Evolutionary conservation across 768 basidiomycete species (phyloP), one percentile per base, ranked within the genome.

Genomic region (Cantharellus anzutake): DNA sequence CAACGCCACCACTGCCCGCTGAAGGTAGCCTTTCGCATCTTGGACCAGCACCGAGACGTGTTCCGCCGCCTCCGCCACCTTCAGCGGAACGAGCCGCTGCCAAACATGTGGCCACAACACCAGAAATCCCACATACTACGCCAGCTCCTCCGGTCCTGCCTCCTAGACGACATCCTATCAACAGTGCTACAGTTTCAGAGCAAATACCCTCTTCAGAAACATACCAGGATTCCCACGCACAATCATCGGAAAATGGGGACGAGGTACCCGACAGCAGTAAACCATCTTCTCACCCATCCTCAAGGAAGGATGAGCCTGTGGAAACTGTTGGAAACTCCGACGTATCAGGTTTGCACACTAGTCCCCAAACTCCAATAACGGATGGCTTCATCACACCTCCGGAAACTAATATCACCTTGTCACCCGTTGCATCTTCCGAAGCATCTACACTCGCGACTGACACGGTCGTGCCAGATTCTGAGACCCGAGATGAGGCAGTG

Each of bases 321-420:
- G 11, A 11, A 11, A 11, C 29, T 48, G 44, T 48, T 11, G 44
- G 44, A 11, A 29, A 29, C 20, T 48, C 44, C 11, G 44, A 48
- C 29, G 44, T 29, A 11, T 55, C 52, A 11, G 52, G 52, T 11
- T 37, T 55, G 14, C 52, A 14, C 7, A 55, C 52, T 7, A 29
- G 20, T 29, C 52, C 52, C 38, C 11, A 7, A 11, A 14, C 52
- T 11, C 14, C 14, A 37, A 11, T 11, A 29, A 14, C 52, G 14
- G 52, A 55, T 55, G 52, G 52, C 11, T 55, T 55, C 52, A 7
- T 7, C 51, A 76, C 71, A 55, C 70, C 74, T 34, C 60, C 60
- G 61, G n/a, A 3, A 52, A 37, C 20, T 29, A 29, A 29, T 29
- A 29, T 29, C 20, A 29, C 20, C 20, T 29, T 29, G 20, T 29